Conservation (phyloP, 371 early-diverging fungal genomes). For the Massospora cicadina region DNA sequence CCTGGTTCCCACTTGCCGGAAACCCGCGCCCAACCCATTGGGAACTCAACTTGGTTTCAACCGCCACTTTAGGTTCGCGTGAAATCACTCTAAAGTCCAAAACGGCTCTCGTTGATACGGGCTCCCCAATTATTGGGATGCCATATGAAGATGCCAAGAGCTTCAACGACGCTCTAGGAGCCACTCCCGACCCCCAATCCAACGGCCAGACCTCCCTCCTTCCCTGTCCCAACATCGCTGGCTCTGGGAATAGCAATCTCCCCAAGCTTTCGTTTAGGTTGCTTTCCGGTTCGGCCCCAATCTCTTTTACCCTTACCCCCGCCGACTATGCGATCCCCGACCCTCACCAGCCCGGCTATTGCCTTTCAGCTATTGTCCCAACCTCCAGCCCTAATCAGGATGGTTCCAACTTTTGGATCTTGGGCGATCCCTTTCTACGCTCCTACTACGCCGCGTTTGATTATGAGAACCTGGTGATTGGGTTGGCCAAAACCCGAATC, state of each 20-base stretch:
- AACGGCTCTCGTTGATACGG: background rate
- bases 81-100: background rate
- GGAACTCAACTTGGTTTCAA: background rate
- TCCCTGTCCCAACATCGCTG: constrained; percentile 13
- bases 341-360: constrained; percentile 26
- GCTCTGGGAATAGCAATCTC: constrained; percentile 68
- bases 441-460: constrained; percentile 3
- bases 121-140: background rate
- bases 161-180: constrained; percentile 1
- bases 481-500: background rate
- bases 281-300: constrained; percentile 46
- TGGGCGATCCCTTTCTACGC: background rate
- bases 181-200: constrained; percentile 10
- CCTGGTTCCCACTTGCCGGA: background rate
- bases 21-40: background rate
- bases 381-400: background rate
- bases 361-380: background rate
- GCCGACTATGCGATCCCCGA: constrained; percentile 55
- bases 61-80: background rate
- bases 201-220: constrained; percentile 7
- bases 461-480: background rate
- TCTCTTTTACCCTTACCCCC: constrained; percentile 39
- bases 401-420: background rate
- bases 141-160: background rate
- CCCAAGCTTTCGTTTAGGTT: constrained; percentile 49